phyloP scores from a whole-genome alignment of 2,329 filamentous ascomycete genomes.

The Aspergillus japonicus region DNA sequence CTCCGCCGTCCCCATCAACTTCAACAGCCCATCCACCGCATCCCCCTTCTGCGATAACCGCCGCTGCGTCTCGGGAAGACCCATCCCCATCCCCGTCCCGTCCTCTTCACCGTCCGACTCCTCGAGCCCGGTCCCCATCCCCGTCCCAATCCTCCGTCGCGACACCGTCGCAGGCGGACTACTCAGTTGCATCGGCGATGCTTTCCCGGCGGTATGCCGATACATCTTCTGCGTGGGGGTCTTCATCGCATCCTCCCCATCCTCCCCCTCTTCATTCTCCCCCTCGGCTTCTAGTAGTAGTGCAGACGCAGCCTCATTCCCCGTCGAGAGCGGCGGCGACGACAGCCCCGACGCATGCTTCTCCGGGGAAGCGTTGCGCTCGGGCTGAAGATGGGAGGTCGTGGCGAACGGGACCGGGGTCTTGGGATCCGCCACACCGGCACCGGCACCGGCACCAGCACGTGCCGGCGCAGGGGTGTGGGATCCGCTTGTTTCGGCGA shows the following conservation, averaged over 20 bases:
- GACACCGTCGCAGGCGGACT: slow-evolving; percentile 34
- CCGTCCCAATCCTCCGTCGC: slow-evolving; percentile 5
- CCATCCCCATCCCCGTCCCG: not conserved
- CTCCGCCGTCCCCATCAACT: slow-evolving; percentile 39
- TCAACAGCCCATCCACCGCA: slow-evolving; percentile 40
- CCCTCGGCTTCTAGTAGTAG: not conserved
- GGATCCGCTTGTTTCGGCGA: not conserved
- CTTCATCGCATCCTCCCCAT: slow-evolving; percentile 19
- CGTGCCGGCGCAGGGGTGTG: not conserved
- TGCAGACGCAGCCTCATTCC: not conserved
- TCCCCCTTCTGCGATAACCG: slow-evolving; percentile 33
- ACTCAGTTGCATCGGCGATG: slow-evolving; percentile 35
- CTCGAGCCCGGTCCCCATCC: not conserved
- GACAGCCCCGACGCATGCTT: slow-evolving; percentile 13
- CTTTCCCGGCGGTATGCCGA: not conserved
- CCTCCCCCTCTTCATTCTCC: slow-evolving; percentile 14
- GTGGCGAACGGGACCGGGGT: not conserved
- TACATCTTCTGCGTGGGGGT: slow-evolving; percentile 23
- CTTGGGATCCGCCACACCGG: not conserved
- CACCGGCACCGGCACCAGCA: no score
- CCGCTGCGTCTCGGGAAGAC: not conserved
- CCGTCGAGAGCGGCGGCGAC: slow-evolving; percentile 19
- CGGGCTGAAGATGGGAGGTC: slow-evolving; percentile 13
- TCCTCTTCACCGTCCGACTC: not conserved
- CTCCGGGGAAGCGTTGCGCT: slow-evolving; percentile 8